Percentiles rank a stretch among this genome's conserved stretches.
Evolutionary conservation across 1,139 yeast species (phyloP).

Genomic region (Candida smagusa): DNA sequence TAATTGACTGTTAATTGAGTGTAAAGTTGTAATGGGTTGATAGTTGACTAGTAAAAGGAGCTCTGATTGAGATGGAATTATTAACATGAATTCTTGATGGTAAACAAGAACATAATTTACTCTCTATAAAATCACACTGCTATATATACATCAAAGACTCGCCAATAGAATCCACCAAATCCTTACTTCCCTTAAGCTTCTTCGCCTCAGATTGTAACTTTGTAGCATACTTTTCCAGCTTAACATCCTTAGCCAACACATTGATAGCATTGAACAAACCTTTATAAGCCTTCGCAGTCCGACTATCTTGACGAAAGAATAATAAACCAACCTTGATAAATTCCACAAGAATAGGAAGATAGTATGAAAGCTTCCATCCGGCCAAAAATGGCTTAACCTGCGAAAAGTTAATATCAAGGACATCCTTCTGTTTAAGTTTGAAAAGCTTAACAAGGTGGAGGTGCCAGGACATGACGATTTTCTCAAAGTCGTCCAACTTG

Average conservation of each 20-base stretch:
- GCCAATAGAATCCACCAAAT: constrained; percentile 5
- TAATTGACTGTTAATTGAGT: too few species aligned
- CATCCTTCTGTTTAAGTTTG: not conserved
- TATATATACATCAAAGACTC: constrained; percentile 4
- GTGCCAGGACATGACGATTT: not conserved
- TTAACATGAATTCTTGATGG: too few species aligned
- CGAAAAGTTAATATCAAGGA: constrained; percentile 17
- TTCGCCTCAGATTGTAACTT: constrained; percentile 5
- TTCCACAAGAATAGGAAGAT: constrained; percentile 23
- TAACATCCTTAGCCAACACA: constrained; percentile 10
- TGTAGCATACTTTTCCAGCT: constrained; percentile 3
- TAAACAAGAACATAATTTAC: too few species aligned
- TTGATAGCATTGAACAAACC: constrained; percentile 4
- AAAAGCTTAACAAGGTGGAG: not conserved
- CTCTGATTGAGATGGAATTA: too few species aligned
- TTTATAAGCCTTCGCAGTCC: not conserved
- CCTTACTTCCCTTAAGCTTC: constrained; percentile 5
- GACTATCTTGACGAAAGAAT: constrained; percentile 5
- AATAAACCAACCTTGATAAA: constrained; percentile 19
- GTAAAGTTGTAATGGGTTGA: too few species aligned
- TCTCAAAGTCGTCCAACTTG: not conserved
- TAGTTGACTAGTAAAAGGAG: too few species aligned
- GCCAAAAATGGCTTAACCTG: constrained; percentile 11
- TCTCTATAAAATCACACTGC: not conserved
- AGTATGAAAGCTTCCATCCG: constrained; percentile 21